Conservation (phyloP, 106 monocot species). For the Amphibolis antarctica region DNA sequence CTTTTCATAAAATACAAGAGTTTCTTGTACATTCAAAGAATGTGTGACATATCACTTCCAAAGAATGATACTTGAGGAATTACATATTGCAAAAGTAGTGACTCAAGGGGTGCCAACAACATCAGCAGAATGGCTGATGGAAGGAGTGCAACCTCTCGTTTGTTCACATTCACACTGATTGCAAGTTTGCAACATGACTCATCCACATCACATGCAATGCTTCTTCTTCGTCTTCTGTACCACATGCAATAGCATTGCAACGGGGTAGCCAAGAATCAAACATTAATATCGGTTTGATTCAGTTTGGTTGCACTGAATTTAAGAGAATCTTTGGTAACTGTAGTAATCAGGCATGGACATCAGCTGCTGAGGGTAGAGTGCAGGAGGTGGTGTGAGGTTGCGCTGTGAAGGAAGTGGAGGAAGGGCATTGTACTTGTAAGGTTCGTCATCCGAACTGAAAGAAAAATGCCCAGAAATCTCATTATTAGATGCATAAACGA, state of each 20-base stretch:
- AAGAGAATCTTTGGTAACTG: constrained; percentile 39
- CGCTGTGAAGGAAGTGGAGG: constrained; percentile 77
- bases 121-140: neutral
- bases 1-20: too few relatives aligned
- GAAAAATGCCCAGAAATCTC: neutral
- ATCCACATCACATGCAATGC: too few relatives aligned
- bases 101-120: neutral
- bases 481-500: neutral
- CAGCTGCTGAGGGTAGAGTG: constrained; percentile 82
- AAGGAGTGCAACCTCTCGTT: neutral
- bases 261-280: constrained; percentile 15
- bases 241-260: neutral
- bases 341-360: constrained; percentile 40
- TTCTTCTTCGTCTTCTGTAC: neutral
- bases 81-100: neutral
- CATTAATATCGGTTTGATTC: constrained; percentile 69
- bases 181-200: too few relatives aligned
- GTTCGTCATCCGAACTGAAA: constrained; percentile 40
- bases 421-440: constrained; percentile 44
- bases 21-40: neutral
- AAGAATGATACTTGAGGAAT: neutral
- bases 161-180: neutral
- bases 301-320: constrained; percentile 28
- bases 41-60: neutral
- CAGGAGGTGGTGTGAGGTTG: constrained; percentile 60